phyloP scores from a whole-genome alignment of 306 rosid genomes.

The Rosa multiflora region DNA sequence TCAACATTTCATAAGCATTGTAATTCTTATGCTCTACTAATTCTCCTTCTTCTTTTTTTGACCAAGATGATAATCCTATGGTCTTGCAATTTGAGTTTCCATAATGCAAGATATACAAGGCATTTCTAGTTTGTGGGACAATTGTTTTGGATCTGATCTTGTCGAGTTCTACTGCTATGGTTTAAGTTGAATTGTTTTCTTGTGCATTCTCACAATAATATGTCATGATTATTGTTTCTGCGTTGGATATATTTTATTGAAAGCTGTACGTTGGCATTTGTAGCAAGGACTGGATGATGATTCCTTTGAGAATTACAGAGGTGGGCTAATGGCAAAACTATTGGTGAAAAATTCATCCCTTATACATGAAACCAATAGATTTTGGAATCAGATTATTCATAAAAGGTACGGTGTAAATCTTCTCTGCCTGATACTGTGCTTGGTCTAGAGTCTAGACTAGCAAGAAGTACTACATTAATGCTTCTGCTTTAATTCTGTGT shows the following conservation, averaged over 20 bases:
- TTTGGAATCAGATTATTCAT: constrained; percentile 71
- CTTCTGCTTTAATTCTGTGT: too few relatives aligned
- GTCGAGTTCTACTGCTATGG: not conserved
- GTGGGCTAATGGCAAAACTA: constrained; percentile 64
- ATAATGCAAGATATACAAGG: not conserved
- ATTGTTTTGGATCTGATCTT: not conserved
- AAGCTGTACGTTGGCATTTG: constrained; percentile 15
- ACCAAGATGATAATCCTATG: not conserved
- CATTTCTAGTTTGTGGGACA: not conserved
- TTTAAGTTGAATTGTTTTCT: constrained; percentile 5
- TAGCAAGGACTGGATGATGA: constrained; percentile 57
- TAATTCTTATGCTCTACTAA: too few relatives aligned
- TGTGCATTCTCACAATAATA: constrained; percentile 9
- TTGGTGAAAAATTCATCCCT: constrained; percentile 90
- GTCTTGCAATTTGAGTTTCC: constrained; percentile 9
- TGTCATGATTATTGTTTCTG: not conserved
- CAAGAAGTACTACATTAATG: too few relatives aligned
- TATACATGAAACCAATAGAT: constrained; percentile 60
- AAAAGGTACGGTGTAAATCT: constrained; percentile 47
- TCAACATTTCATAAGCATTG: too few relatives aligned
- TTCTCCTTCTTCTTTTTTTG: too few relatives aligned
- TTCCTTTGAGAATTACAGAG: constrained; percentile 74
- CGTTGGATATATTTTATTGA: too few relatives aligned
- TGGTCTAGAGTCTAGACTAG: too few relatives aligned
- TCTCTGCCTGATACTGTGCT: too few relatives aligned